Base-by-base conservation (phyloP, 768 basidiomycete species). In the Boletus subparvulus region DNA sequence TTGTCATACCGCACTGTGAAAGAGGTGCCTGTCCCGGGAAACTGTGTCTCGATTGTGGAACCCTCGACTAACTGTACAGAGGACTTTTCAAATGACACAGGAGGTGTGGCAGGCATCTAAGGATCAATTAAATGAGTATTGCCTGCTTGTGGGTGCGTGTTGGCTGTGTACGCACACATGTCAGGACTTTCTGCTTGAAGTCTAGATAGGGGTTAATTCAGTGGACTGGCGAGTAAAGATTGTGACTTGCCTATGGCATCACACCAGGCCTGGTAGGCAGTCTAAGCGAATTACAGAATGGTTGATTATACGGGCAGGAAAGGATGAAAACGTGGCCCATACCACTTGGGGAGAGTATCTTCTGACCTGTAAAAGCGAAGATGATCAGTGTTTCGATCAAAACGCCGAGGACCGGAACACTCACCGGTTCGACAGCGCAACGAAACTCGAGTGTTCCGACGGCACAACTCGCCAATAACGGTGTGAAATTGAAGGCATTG, bases 381-480 rank as follows among this genome's bases (percentile, higher is more conserved):
- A 50, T 21, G 47, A 41, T 56, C 50, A 47, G 40, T 48, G 43
- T 30, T 52, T 53, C 49, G 52, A 54, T 41, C 54, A 32, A 26
- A 44, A 32, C 16, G 40, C 26, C 14, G 36, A 35, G 17, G 26
- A 47, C 39, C 40, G 19, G 30, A 60, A 40, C 47, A 56, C 87
- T 63, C 48, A 92, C 91, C 1, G 91, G 84, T 70, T 94, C 92
- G 35, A 92, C 77, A 0, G 90, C 87, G 63, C 87, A 86, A 26
- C 91, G 77, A 66, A 87, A 92, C 61, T 93, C 91, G 46, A 95
- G 75, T 7, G 92, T 93, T 3, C 93, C 93, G 26, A 92, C 90
- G 4, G 90, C 82, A 55, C 87, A 78, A 41, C 76, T 69, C 0
- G 83, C 81, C 6, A 84, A 68, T 17, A 83, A 64, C 3, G 82